Evolutionary conservation across 2,329 filamentous ascomycete species (phyloP), one percentile per base, ranked within the genome.

Genomic region (Delphinella strobiligena): DNA sequence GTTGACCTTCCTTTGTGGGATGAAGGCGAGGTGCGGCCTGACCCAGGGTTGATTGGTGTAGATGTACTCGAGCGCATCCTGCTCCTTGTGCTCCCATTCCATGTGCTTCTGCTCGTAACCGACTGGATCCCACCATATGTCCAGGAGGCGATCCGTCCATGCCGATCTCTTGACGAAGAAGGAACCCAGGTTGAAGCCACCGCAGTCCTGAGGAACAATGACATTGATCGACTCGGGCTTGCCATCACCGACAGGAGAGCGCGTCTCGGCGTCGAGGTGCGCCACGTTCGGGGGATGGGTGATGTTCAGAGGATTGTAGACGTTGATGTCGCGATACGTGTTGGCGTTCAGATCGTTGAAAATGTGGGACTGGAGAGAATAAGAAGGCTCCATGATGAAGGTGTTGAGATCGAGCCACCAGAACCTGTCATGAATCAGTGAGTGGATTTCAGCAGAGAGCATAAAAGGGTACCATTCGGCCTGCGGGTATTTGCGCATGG

Each of bases 381-480:
- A 85, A 15, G 77, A 80, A 3, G 87, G 86, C 58, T 98, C 91
- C 91, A 98, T 98, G 60, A 98, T 80, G 63, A 89, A 93, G 3
- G 91, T 98, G 64, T 94, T 93, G 30, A 96, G 75, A 60, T 98
- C 91, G 42, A 98, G 71, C 89, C 91, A 98, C 91, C 91, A 98
- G 54, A 98, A 91, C 88, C 88, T 94, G 56, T n/a, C 12, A 2
- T n/a, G 17, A 30, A 16, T 18, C 5, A 31, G 8, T 19, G 12
- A 16, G 32, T 35, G 18, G 31, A 31, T 36, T 17, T 24, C n/a
- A 10, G 27, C 24, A 8, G 29, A 5, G 15, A 16, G 30, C 10
- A 8, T 5, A 5, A 27, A 27, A 27, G 22, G 22, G 22, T 27
- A 94, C 91, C 91, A 98, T 68, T 98, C 89, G 24, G 89, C 91